Evolutionary conservation across 2,329 filamentous ascomycete species (phyloP).

Genomic region (Fusarium keratoplasticum): DNA sequence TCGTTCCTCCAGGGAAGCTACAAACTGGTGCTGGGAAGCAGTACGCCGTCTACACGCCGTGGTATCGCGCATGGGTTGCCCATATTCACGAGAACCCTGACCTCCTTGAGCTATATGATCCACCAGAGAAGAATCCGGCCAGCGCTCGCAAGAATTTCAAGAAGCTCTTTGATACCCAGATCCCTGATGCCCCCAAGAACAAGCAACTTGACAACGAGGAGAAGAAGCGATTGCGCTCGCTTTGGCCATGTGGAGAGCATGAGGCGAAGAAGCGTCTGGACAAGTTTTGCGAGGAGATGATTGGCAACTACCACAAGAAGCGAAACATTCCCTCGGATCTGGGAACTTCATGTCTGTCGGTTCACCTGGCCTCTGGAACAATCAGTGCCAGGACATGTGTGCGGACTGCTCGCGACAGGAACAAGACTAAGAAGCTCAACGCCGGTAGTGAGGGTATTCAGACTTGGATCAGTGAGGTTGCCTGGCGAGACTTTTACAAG

Average conservation of each 20-base stretch:
- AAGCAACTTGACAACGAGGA: constrained; percentile 73
- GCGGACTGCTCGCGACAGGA: constrained; percentile 69
- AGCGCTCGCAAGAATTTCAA: constrained; percentile 57
- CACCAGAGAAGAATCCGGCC: constrained; percentile 52
- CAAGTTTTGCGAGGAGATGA: constrained; percentile 75
- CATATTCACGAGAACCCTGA: constrained; percentile 78
- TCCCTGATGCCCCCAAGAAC: constrained; percentile 72
- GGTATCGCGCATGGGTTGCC: constrained; percentile 81
- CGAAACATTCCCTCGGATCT: constrained; percentile 75
- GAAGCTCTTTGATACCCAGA: constrained; percentile 67
- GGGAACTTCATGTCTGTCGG: constrained; percentile 76
- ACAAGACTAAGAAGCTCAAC: constrained; percentile 74
- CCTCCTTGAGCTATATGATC: constrained; percentile 70
- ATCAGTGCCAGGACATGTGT: constrained; percentile 76
- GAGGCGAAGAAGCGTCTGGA: constrained; percentile 73
- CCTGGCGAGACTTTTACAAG: constrained; percentile 90
- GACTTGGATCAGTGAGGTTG: constrained; percentile 84
- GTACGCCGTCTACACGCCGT: constrained; percentile 87
- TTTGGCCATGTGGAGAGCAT: constrained; percentile 83
- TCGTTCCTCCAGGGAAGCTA: constrained; percentile 80
- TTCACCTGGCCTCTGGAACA: constrained; percentile 77
- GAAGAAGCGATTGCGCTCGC: constrained; percentile 62
- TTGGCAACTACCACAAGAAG: constrained; percentile 69
- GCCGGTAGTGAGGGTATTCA: constrained; percentile 73
- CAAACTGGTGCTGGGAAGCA: constrained; percentile 77